Conservation (phyloP, 768 basidiomycete genomes). For the Boletus pseudopeckii region DNA sequence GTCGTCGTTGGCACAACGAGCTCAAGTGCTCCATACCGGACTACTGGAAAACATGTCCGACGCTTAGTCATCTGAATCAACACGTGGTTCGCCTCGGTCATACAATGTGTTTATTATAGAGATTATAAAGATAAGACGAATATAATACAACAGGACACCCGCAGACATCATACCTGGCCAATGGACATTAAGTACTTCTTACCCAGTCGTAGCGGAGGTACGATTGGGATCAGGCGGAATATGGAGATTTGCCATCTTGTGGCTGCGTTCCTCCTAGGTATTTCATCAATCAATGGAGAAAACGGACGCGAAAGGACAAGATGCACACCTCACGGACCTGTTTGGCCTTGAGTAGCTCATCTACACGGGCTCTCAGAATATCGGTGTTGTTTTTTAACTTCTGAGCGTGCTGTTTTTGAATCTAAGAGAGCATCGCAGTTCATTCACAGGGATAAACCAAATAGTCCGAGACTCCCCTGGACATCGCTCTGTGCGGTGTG, state of each 20-base stretch:
- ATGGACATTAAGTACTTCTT: background rate
- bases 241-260: slow-evolving; percentile 14
- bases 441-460: background rate
- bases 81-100: background rate
- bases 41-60: slow-evolving; percentile 15
- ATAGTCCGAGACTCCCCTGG: slow-evolving; percentile 32
- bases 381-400: slow-evolving; percentile 19
- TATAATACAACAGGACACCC: background rate
- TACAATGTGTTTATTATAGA: too few species aligned
- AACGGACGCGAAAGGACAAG: background rate
- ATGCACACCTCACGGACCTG: slow-evolving; percentile 22
- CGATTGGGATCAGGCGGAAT: background rate
- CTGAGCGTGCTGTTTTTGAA: slow-evolving; percentile 23
- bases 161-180: background rate
- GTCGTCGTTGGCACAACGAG: slow-evolving; percentile 25
- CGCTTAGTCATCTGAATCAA: slow-evolving; percentile 23
- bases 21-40: slow-evolving; percentile 9
- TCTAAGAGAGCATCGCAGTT: slow-evolving; percentile 8
- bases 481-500: slow-evolving; percentile 43
- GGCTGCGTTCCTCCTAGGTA: slow-evolving; percentile 19
- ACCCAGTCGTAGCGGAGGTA: background rate
- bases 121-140: background rate
- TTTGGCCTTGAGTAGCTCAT: slow-evolving; percentile 20
- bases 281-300: background rate
- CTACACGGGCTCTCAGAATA: slow-evolving; percentile 16